phyloP scores from a whole-genome alignment of 805 yeast genomes.

The Candida peoriensis region DNA sequence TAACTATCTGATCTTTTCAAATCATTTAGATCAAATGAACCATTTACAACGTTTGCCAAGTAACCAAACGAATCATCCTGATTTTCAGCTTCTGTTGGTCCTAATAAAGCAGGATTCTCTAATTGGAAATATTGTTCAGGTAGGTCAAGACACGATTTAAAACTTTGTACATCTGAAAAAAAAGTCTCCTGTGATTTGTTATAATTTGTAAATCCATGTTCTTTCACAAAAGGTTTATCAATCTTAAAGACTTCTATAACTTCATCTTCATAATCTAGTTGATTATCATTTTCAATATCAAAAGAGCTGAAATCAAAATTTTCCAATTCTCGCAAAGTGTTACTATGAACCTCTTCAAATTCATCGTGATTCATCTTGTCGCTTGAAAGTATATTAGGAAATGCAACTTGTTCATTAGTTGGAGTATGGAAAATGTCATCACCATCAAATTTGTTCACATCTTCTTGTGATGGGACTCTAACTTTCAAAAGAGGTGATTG shows the following conservation, averaged over 20 bases:
- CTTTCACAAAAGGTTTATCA: too few relatives aligned
- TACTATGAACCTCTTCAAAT: background rate
- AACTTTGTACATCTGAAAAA: too few relatives aligned
- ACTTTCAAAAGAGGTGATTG: slow-evolving; percentile 17
- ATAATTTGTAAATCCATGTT: too few relatives aligned
- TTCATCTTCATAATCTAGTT: slow-evolving; percentile 1
- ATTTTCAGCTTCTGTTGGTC: too few relatives aligned
- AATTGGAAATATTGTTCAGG: too few relatives aligned
- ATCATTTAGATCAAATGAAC: slow-evolving; percentile 13
- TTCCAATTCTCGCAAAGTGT: background rate
- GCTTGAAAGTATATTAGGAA: too few relatives aligned
- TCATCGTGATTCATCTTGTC: too few relatives aligned
- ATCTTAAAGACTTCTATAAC: too few relatives aligned
- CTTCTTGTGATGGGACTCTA: slow-evolving; percentile 14
- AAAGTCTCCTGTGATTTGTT: too few relatives aligned
- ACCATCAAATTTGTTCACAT: slow-evolving; percentile 5
- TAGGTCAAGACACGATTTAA: too few relatives aligned
- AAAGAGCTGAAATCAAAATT: slow-evolving; percentile 5
- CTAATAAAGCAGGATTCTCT: too few relatives aligned
- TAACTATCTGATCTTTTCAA: slow-evolving; percentile 14
- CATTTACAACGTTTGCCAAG: slow-evolving; percentile 32
- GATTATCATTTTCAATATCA: background rate
- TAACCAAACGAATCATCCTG: slow-evolving; percentile 41
- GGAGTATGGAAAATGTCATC: slow-evolving; percentile 21
- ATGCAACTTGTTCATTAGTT: slow-evolving; percentile 13